These are phyloP conservation scores for Colletotrichum falcatum DNA, from an alignment of 2,329 filamentous ascomycete species.

Conservation along the genomic window DNA sequence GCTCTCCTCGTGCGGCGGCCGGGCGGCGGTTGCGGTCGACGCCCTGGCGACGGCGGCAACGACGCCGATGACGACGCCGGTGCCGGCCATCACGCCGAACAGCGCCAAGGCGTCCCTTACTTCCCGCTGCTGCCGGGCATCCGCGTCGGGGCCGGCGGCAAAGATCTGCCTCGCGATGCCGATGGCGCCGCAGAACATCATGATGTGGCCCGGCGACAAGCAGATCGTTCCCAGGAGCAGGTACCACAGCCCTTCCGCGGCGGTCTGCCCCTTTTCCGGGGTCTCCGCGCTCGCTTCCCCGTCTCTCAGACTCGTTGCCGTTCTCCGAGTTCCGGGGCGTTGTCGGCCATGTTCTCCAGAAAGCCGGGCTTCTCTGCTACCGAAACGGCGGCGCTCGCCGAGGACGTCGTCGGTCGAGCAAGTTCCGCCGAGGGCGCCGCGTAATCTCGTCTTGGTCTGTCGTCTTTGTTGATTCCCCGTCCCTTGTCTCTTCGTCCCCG, in stretches of 20 bases:
- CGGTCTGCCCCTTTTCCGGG: background rate
- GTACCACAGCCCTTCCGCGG: background rate
- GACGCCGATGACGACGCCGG: background rate
- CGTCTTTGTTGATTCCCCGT: too few species aligned
- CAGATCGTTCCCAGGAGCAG: background rate
- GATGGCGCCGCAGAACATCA: background rate
- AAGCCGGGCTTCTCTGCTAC: background rate
- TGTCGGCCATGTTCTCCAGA: background rate
- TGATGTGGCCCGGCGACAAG: background rate
- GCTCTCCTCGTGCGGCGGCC: background rate
- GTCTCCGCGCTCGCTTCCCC: background rate
- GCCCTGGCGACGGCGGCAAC: background rate
- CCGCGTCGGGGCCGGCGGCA: background rate
- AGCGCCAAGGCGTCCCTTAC: background rate
- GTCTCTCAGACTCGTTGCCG: background rate
- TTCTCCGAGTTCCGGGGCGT: background rate
- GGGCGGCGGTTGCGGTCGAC: background rate
- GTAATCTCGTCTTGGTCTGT: background rate
- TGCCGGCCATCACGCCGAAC: background rate
- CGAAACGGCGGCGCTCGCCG: background rate
- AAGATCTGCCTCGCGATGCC: background rate
- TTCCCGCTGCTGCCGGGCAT: background rate
- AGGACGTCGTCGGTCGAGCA: background rate
- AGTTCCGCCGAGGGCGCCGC: background rate
- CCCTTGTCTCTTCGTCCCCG: rapidly evolving